A percentile compares a stretch with the other conserved stretches of the same genome.
These are phyloP conservation scores for Speleostelium caveatum DNA, from an alignment of 78 protist species.

Conservation along the genomic window DNA sequence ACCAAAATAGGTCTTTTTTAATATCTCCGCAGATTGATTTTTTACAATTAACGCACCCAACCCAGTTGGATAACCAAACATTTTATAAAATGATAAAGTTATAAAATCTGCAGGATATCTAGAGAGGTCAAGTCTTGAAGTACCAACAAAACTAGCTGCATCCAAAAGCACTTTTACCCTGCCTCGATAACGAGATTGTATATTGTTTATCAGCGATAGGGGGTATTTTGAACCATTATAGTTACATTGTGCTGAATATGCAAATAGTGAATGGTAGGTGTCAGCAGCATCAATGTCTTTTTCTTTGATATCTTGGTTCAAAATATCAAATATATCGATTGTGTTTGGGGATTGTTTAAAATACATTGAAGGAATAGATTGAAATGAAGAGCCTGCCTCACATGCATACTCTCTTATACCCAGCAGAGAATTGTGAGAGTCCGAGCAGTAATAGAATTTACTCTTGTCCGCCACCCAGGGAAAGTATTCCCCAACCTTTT, in stretches of 20 bases:
- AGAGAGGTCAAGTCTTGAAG: slow-evolving; percentile 69
- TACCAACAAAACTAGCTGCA: slow-evolving; percentile 87
- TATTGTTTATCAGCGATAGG: slow-evolving; percentile 33
- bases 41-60: slow-evolving; percentile 92
- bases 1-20: slow-evolving; percentile 79
- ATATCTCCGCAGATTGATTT: slow-evolving; percentile 14
- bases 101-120: slow-evolving; percentile 84
- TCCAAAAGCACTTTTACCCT: slow-evolving; percentile 76
- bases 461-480: slow-evolving; percentile 72
- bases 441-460: slow-evolving; percentile 42
- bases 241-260: slow-evolving; percentile 81
- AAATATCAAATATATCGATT: too few relatives aligned
- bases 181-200: slow-evolving; percentile 1
- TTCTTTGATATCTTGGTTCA: neutral
- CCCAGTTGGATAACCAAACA: slow-evolving; percentile 97
- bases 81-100: slow-evolving; percentile 93
- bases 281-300: neutral
- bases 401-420: slow-evolving; percentile 90
- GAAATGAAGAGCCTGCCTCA: neutral
- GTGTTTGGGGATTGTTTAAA: neutral
- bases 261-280: slow-evolving; percentile 27
- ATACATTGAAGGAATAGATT: slow-evolving; percentile 23
- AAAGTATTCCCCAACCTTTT: slow-evolving; percentile 89
- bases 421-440: slow-evolving; percentile 88
- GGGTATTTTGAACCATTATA: slow-evolving; percentile 63